Conservation (phyloP, 306 rosid genomes). For the Crataegus laevigata region DNA sequence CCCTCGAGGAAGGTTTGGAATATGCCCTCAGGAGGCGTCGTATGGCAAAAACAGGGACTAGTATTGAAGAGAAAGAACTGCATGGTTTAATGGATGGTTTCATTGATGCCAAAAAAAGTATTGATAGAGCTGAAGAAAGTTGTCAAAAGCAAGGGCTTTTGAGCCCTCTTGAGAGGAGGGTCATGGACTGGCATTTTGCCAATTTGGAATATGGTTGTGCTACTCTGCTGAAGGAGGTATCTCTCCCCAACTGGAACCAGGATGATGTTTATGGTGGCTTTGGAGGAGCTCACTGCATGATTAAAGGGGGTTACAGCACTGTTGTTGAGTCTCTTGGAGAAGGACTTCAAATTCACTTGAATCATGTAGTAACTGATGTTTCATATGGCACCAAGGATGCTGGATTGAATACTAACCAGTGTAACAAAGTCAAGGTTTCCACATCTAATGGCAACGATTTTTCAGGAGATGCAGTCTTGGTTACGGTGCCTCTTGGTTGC, state of each 20-base stretch:
- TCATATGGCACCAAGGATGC: slow-evolving; percentile 49
- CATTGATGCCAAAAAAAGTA: slow-evolving; percentile 21
- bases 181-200: slow-evolving; percentile 99
- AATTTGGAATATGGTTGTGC: slow-evolving; percentile 99
- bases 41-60: slow-evolving; percentile 33
- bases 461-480: slow-evolving; percentile 77
- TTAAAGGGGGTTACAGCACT: slow-evolving; percentile 90
- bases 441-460: slow-evolving; percentile 70
- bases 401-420: slow-evolving; percentile 21
- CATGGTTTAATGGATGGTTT: slow-evolving; percentile 22
- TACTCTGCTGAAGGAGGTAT: slow-evolving; percentile 78
- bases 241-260: slow-evolving; percentile 98
- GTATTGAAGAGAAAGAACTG: slow-evolving; percentile 39
- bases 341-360: slow-evolving; percentile 63
- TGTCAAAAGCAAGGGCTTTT: slow-evolving; percentile 42
- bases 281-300: slow-evolving; percentile 99
- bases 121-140: slow-evolving; percentile 17
- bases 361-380: slow-evolving; percentile 74
- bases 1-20: slow-evolving; percentile 98
- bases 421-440: slow-evolving; percentile 59
- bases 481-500: slow-evolving; percentile 96
- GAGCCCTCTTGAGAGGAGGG: slow-evolving; percentile 93
- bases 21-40: slow-evolving; percentile 78
- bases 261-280: slow-evolving; percentile 98
- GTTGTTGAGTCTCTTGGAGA: slow-evolving; percentile 90